Evolutionary conservation across 225 moss, liverwort and hornwort genomes (phyloP), one percentile per base, ranked within the genome.

Genomic region (Asterella californica): DNA sequence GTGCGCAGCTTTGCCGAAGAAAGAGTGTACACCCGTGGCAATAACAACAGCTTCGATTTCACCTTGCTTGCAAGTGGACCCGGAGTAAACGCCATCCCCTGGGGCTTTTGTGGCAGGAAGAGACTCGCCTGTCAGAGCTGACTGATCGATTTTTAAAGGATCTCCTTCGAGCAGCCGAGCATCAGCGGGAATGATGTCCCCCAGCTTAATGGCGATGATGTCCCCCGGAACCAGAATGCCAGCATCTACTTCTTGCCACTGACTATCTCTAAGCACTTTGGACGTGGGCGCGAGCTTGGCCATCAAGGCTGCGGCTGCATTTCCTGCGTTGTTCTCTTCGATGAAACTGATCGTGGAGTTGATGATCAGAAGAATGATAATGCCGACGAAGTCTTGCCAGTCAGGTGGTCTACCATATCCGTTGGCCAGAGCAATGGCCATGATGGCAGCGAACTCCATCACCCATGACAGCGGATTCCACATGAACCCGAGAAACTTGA

Each of bases 401-500:
- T 79, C 79, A 4, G 79, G 79, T 10, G 37, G 53, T 63, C 22
- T 33, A 24, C 81, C 66, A 21, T 25, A 10, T 0, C 54, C 54
- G 57, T 79, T 79, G 34, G 66, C 76, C 15, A 76, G 37, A 33
- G 76, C 76, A 2, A 76, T 76, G 5, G 76, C 57, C 76, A 76
- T 76, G 49, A 76, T 59, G 34, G 76, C 76, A 15, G 76, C 76
- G 32, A 60, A 50, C 70, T 79, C 70, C 79, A 79, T 79, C 2
- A 79, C 79, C 81, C 76, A 82, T 46, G 76, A 82, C 4, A 82
- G 70, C 7, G 81, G 81, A 70, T 76, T 82, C 81, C 81, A 82
- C 76, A 82, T 82, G 42, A 42, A 42, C 42, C 42, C 42, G 42
- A 42, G 42, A 42, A 42, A 42, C 42, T 42, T 42, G 42, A 53